Percentiles rank a stretch among this genome's conserved stretches.
These are phyloP conservation scores for Termitomyces sp. DNA, from an alignment of 768 basidiomycete genomes.

Conservation along the genomic window DNA sequence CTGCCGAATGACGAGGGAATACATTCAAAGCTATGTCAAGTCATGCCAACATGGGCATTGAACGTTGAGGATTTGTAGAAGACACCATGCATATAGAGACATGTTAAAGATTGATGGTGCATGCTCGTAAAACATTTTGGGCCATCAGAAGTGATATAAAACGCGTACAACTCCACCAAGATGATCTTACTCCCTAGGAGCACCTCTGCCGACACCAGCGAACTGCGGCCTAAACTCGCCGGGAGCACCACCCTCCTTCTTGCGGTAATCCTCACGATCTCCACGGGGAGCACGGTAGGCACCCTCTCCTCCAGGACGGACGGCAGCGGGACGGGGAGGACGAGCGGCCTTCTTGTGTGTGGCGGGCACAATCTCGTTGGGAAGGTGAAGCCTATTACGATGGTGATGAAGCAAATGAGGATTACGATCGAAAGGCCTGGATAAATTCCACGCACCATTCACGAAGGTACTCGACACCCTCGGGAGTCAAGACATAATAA, in stretches of 20 bases:
- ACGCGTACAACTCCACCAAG: slow-evolving; percentile 12
- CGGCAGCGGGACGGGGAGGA: slow-evolving; percentile 74
- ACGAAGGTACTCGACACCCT: slow-evolving; percentile 95
- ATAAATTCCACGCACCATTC: slow-evolving; percentile 53
- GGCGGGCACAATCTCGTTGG: slow-evolving; percentile 90
- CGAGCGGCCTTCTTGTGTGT: slow-evolving; percentile 98
- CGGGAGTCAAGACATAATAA: slow-evolving; percentile 95
- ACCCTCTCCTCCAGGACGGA: slow-evolving; percentile 66
- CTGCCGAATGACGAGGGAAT: not conserved
- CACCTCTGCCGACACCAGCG: slow-evolving; percentile 85
- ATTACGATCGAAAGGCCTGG: not conserved
- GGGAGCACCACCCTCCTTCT: slow-evolving; percentile 85
- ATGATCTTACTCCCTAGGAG: slow-evolving; percentile 56
- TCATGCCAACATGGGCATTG: not conserved
- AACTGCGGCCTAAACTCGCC: slow-evolving; percentile 89
- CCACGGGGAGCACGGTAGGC: slow-evolving; percentile 87
- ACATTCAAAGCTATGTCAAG: not conserved
- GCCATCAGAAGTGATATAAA: slow-evolving; percentile 15
- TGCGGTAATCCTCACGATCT: slow-evolving; percentile 88
- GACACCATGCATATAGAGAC: slow-evolving; percentile 4
- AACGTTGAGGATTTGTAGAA: not conserved
- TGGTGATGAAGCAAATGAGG: not conserved
- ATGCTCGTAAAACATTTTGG: slow-evolving; percentile 23
- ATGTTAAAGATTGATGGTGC: slow-evolving; percentile 13
- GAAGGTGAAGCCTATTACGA: slow-evolving; percentile 83